Evolutionary conservation across 805 yeast genomes (phyloP).

Genomic region (Zygosaccharomyces gambellarensis): DNA sequence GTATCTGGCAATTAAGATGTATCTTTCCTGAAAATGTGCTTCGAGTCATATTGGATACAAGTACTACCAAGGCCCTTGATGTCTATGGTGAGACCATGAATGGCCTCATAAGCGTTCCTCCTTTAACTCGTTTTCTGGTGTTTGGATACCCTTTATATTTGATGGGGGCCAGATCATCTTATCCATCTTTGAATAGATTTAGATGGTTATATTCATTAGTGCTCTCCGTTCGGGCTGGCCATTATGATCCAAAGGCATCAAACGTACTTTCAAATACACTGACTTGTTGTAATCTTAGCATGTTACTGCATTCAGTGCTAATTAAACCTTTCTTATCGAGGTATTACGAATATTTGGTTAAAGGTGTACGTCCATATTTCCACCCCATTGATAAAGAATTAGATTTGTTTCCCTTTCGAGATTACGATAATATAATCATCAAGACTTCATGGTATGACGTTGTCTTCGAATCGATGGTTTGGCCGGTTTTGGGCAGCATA

Average conservation of each 20-base stretch:
- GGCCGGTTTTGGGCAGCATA: conserved; percentile 22
- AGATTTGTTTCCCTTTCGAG: conserved; percentile 9
- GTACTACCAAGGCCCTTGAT: conserved; percentile 29
- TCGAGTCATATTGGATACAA: conserved; percentile 20
- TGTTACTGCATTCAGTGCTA: conserved; percentile 6
- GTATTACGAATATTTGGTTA: conserved; percentile 12
- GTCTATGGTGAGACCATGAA: conserved; percentile 21
- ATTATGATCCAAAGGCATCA: conserved; percentile 3
- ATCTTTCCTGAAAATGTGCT: conserved; percentile 28
- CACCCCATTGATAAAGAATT: conserved; percentile 5
- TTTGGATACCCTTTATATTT: conserved; percentile 23
- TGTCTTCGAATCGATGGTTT: conserved; percentile 15
- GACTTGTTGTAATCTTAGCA: conserved; percentile 7
- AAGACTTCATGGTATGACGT: conserved; percentile 19
- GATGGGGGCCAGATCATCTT: conserved; percentile 7
- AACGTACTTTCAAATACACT: conserved; percentile 5
- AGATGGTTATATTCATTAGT: conserved; percentile 20
- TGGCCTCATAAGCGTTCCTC: conserved; percentile 22
- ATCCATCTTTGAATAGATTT: conserved; percentile 8
- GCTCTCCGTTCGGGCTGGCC: conserved; percentile 10
- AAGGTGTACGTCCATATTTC: conserved; percentile 14
- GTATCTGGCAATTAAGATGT: conserved; percentile 27
- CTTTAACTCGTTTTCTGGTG: conserved; percentile 15
- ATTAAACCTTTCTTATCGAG: conserved; percentile 12
- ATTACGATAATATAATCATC: conserved; percentile 13